These are phyloP conservation scores for Verruconis gallopava DNA, from an alignment of 2,329 filamentous ascomycete species.

Conservation along the genomic window DNA sequence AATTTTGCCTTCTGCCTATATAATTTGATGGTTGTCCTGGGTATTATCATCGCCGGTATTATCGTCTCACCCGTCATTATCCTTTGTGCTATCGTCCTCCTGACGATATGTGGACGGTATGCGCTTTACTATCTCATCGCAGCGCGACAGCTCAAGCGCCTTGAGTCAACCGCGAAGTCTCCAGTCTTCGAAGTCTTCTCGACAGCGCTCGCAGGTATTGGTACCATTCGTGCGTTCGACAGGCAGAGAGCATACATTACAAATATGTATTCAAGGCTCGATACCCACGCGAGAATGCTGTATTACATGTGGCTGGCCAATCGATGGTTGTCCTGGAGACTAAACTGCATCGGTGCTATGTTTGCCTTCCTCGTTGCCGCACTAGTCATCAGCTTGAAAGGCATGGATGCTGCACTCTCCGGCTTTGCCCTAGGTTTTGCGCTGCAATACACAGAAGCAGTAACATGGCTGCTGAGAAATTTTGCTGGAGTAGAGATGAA, in stretches of 20 bases:
- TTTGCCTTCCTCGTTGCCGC: constrained; percentile 55
- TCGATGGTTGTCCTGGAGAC: constrained; percentile 63
- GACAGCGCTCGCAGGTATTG: constrained; percentile 56
- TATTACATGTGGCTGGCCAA: constrained; percentile 62
- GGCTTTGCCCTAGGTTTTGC: constrained; percentile 67
- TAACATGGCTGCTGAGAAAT: constrained; percentile 53
- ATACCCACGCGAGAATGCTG: constrained; percentile 51
- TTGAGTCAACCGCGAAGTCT: constrained; percentile 65
- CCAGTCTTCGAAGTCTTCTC: constrained; percentile 73
- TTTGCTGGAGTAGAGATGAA: constrained; percentile 53
- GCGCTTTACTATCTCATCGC: constrained; percentile 53
- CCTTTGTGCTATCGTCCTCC: constrained; percentile 44
- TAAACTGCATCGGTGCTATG: constrained; percentile 54
- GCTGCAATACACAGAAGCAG: constrained; percentile 50
- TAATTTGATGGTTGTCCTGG: constrained; percentile 41
- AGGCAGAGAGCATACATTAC: constrained; percentile 50
- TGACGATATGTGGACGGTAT: constrained; percentile 45
- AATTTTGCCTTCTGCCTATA: constrained; percentile 7
- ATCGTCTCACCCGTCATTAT: constrained; percentile 58
- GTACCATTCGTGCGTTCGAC: constrained; percentile 63
- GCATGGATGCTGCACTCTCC: constrained; percentile 55
- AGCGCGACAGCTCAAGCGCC: constrained; percentile 60
- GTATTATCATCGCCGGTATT: constrained; percentile 51
- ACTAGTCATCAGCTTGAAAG: constrained; percentile 47
- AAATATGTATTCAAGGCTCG: constrained; percentile 53